These are phyloP conservation scores for Gloeostereum incarnatum DNA, from an alignment of 768 basidiomycete species.

Conservation along the genomic window DNA sequence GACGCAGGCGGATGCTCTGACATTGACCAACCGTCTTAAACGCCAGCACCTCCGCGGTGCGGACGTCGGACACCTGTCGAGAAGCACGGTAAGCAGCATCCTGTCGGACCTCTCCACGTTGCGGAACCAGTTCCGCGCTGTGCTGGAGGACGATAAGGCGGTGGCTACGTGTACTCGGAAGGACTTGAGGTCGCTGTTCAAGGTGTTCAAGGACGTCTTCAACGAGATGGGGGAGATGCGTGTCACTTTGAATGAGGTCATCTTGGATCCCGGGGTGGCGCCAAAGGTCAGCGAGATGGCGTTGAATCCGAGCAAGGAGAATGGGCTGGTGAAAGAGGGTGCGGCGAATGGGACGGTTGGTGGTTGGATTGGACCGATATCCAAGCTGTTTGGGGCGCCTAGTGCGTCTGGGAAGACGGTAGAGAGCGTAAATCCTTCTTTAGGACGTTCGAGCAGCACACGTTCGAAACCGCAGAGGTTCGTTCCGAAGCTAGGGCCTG, in stretches of 20 bases:
- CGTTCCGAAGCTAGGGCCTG: conserved; percentile 77
- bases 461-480: conserved; percentile 36
- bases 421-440: too few species aligned
- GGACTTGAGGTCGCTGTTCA: conserved; percentile 78
- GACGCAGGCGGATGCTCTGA: conserved; percentile 72
- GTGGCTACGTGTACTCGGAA: conserved; percentile 57
- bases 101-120: conserved; percentile 59
- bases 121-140: conserved; percentile 63
- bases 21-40: conserved; percentile 82
- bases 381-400: conserved; percentile 57
- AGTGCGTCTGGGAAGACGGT: too few species aligned
- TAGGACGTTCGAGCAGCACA: too few species aligned
- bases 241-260: conserved; percentile 78
- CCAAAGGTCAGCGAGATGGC: conserved; percentile 61
- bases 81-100: conserved; percentile 69
- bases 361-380: conserved; percentile 82
- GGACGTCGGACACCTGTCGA: conserved; percentile 81
- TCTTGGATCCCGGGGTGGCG: conserved; percentile 80
- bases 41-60: conserved; percentile 82
- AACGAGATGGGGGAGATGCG: conserved; percentile 76
- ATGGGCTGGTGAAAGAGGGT: conserved; percentile 25
- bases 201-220: conserved; percentile 78
- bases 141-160: conserved; percentile 68
- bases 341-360: conserved; percentile 21
- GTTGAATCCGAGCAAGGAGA: conserved; percentile 47